Conservation (phyloP, 176 grass and related monocot species). For the Aegilops tauschii region DNA sequence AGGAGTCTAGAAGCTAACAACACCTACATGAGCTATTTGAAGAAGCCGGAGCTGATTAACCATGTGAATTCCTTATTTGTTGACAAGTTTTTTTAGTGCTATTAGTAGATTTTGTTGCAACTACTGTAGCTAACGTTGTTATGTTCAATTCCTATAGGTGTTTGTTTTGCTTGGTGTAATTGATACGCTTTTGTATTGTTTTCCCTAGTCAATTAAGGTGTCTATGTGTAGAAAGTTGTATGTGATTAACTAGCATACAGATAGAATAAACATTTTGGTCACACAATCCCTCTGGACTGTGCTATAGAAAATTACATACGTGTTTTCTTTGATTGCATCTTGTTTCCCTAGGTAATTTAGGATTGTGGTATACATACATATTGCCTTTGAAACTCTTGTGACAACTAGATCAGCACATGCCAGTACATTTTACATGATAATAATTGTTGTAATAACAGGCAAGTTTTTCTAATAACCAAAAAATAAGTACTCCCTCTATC, state of each 20-base stretch:
- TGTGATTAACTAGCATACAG: slow-evolving; percentile 12
- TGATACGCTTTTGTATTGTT: background rate
- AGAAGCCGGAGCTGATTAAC: background rate
- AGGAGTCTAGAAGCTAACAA: slow-evolving; percentile 7
- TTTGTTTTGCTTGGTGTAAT: slow-evolving; percentile 21
- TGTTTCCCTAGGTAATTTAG: background rate
- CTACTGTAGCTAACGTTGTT: background rate
- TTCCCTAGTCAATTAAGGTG: background rate
- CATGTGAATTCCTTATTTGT: background rate
- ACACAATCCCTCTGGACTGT: background rate
- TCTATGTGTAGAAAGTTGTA: background rate
- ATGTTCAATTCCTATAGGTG: slow-evolving; percentile 7
- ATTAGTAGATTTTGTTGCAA: slow-evolving; percentile 22
- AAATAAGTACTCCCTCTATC: too few relatives aligned
- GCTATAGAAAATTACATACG: background rate
- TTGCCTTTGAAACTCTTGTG: background rate
- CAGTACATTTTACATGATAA: too few relatives aligned
- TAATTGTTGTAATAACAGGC: too few relatives aligned
- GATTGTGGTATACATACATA: background rate
- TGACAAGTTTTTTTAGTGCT: background rate
- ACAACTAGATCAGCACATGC: too few relatives aligned
- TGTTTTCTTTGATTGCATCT: background rate
- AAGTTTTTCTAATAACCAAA: too few relatives aligned
- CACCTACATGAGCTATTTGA: slow-evolving; percentile 25
- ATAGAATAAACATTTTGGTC: slow-evolving; percentile 15